These are phyloP conservation scores for Alternaria sp. DNA, from an alignment of 2,329 filamentous ascomycete species.

Conservation along the genomic window DNA sequence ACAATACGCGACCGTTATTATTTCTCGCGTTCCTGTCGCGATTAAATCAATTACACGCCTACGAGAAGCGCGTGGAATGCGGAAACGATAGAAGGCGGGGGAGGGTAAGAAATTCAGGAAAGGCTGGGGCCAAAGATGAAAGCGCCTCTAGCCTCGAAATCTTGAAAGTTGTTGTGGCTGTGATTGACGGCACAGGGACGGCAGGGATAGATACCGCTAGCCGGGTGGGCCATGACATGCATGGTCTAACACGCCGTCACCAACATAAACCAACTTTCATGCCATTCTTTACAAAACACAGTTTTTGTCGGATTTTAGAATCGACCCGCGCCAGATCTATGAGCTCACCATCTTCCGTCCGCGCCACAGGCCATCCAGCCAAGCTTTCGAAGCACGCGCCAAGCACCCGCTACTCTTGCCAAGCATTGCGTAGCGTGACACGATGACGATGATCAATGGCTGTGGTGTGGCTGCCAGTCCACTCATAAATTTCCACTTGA, in stretches of 20 bases:
- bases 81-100: conserved; percentile 6
- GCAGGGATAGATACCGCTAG: conserved; percentile 30
- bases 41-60: conserved; percentile 4
- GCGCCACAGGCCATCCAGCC: conserved; percentile 8
- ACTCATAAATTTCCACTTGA: conserved; percentile 17
- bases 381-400: conserved; percentile 11
- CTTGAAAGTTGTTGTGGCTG: conserved; percentile 30
- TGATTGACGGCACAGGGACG: conserved; percentile 22
- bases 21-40: conserved; percentile 11
- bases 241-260: conserved; percentile 5
- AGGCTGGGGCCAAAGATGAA: conserved; percentile 14
- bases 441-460: conserved; percentile 18
- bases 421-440: conserved; percentile 1
- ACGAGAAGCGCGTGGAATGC: neutral
- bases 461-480: conserved; percentile 19
- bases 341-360: conserved; percentile 11
- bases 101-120: conserved; percentile 6
- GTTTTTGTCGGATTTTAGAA: neutral
- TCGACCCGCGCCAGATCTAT: conserved; percentile 2
- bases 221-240: conserved; percentile 17
- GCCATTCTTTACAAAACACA: neutral
- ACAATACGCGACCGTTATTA: conserved; percentile 12
- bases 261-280: neutral
- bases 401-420: conserved; percentile 9
- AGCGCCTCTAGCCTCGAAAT: conserved; percentile 7